These are phyloP conservation scores for Neurospora pannonica DNA, from an alignment of 495 filamentous ascomycete genomes.

Conservation along the genomic window DNA sequence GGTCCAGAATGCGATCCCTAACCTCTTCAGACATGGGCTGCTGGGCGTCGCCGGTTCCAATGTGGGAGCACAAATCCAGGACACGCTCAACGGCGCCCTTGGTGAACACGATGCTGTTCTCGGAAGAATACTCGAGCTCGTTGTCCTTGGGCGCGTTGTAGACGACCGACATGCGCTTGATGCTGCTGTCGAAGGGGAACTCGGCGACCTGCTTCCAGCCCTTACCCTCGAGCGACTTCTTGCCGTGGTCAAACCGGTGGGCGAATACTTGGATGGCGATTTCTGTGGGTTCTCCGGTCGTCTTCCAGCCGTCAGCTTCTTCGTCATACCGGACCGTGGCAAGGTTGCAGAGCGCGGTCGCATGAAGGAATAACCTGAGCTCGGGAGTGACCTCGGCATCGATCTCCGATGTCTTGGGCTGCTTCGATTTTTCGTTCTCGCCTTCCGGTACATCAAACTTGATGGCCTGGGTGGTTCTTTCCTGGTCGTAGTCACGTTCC, in stretches of 20 bases:
- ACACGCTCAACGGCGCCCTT: slow-evolving; percentile 79
- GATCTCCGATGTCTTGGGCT: slow-evolving; percentile 6
- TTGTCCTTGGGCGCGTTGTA: slow-evolving; percentile 36
- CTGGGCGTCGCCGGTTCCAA: slow-evolving; percentile 43
- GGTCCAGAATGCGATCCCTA: slow-evolving; percentile 50
- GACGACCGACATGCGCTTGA: slow-evolving; percentile 79
- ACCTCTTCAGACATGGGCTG: slow-evolving; percentile 47
- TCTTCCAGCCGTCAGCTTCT: slow-evolving; percentile 50
- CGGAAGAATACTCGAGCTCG: slow-evolving; percentile 16
- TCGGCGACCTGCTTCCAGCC: slow-evolving; percentile 61
- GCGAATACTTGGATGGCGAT: slow-evolving; percentile 76
- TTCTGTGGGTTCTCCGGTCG: slow-evolving; percentile 75
- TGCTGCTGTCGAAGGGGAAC: slow-evolving; percentile 71
- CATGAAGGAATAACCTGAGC: slow-evolving; percentile 55
- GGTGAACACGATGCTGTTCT: slow-evolving; percentile 52
- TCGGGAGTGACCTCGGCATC: slow-evolving; percentile 33
- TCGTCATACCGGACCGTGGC: slow-evolving; percentile 56
- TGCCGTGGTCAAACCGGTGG: slow-evolving; percentile 56
- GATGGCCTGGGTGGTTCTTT: slow-evolving; percentile 42
- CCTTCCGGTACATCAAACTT: slow-evolving; percentile 45
- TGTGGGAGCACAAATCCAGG: slow-evolving; percentile 56
- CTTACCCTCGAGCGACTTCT: slow-evolving; percentile 37
- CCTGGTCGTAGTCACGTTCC: slow-evolving; percentile 39
- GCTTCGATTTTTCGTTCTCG: slow-evolving; percentile 21
- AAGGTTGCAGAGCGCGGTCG: slow-evolving; percentile 71